Percentiles rank a stretch among this genome's conserved stretches.
phyloP scores from a whole-genome alignment of 768 basidiomycete species.

The Saitozyma sp. region DNA sequence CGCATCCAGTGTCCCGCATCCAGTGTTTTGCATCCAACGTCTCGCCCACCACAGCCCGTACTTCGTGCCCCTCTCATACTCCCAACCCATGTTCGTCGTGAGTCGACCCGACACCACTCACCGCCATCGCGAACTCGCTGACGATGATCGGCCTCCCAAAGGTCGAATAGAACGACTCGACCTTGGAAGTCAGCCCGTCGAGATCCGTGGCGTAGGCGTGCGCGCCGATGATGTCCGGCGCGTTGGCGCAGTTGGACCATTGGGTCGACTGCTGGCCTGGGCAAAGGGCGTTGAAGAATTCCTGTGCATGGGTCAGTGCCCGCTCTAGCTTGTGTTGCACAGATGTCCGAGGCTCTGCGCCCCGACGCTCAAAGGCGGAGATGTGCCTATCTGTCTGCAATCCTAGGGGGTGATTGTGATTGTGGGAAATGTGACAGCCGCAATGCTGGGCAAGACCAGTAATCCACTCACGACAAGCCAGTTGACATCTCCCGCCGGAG shows the following conservation, averaged over 20 bases:
- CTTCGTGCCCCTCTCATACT: constrained; percentile 7
- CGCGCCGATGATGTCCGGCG: constrained; percentile 19
- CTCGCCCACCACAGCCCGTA: constrained; percentile 7
- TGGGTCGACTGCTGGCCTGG: constrained; percentile 6
- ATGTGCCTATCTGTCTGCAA: not conserved
- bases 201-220: constrained; percentile 18
- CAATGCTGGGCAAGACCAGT: too few relatives aligned
- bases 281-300: constrained; percentile 23
- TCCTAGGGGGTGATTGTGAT: not conserved
- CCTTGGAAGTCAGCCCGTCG: constrained; percentile 9
- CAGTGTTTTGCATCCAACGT: too few relatives aligned
- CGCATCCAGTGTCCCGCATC: too few relatives aligned
- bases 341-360: too few relatives aligned
- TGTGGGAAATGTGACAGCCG: not conserved
- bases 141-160: constrained; percentile 21
- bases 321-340: too few relatives aligned
- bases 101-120: constrained; percentile 8
- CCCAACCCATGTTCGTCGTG: not conserved
- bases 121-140: constrained; percentile 24
- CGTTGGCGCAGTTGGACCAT: constrained; percentile 15
- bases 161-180: constrained; percentile 8
- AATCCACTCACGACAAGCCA: constrained; percentile 25
- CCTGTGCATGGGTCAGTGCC: not conserved
- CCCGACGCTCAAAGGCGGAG: not conserved
- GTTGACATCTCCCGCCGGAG: constrained; percentile 18